phyloP scores from a whole-genome alignment of 1,139 yeast genomes.

The Nadsonia commutata region DNA sequence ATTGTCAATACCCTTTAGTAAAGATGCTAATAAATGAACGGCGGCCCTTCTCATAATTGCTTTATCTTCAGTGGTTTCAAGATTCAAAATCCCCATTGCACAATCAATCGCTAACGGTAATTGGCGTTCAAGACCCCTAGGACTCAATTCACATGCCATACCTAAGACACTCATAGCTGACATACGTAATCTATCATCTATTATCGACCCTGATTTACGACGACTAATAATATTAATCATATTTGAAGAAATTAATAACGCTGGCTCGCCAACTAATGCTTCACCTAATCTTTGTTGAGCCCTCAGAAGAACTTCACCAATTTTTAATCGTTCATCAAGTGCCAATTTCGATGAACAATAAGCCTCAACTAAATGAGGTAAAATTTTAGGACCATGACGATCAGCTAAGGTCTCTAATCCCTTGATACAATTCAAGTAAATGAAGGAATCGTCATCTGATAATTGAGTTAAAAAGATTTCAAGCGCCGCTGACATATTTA shows the following conservation, averaged over 20 bases:
- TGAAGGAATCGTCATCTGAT: conserved; percentile 70
- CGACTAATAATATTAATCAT: not conserved
- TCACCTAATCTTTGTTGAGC: conserved; percentile 33
- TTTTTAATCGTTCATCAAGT: conserved; percentile 52
- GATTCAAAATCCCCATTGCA: conserved; percentile 53
- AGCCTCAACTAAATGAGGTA: conserved; percentile 28
- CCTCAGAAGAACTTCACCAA: conserved; percentile 68
- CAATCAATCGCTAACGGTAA: conserved; percentile 51
- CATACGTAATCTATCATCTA: conserved; percentile 44
- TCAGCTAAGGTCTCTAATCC: conserved; percentile 51
- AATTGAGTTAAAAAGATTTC: conserved; percentile 51
- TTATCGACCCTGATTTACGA: not conserved
- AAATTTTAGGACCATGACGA: conserved; percentile 25
- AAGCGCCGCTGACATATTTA: conserved; percentile 41
- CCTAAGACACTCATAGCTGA: conserved; percentile 80
- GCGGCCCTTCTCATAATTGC: conserved; percentile 63
- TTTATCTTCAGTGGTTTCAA: conserved; percentile 35
- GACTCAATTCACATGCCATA: conserved; percentile 29
- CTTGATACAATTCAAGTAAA: conserved; percentile 70
- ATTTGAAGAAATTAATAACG: not conserved
- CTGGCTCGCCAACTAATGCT: not conserved
- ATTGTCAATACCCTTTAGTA: not conserved
- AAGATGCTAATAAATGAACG: conserved; percentile 17
- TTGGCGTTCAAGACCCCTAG: not conserved
- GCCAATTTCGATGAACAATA: conserved; percentile 26